phyloP scores from a whole-genome alignment of 305 asterid genomes.

The Euphrasia arctica region DNA sequence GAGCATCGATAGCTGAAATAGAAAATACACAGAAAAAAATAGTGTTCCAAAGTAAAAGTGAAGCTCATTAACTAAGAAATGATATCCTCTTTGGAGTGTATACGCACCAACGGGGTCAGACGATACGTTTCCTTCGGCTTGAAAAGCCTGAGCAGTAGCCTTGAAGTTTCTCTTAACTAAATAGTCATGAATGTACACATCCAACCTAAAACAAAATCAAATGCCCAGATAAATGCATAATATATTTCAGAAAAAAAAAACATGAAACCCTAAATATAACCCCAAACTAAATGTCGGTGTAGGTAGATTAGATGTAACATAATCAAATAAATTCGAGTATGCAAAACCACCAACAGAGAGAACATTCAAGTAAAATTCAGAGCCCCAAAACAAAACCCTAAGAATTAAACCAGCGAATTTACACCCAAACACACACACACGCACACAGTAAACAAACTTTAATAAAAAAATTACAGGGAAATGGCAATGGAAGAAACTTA shows the following conservation, averaged over 20 bases:
- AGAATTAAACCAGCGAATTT: too few species aligned
- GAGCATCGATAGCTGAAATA: conserved; percentile 91
- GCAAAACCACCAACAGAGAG: not conserved
- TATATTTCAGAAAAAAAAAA: too few species aligned
- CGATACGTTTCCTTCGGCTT: conserved; percentile 94
- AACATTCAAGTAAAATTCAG: too few species aligned
- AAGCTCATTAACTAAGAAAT: not conserved
- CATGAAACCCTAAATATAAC: not conserved
- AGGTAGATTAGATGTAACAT: not conserved
- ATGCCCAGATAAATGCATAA: not conserved
- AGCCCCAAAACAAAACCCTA: too few species aligned
- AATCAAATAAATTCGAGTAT: not conserved
- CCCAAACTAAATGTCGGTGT: not conserved
- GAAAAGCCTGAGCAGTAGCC: conserved; percentile 95
- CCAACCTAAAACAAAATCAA: conserved; percentile 55
- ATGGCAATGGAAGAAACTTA: conserved; percentile 28
- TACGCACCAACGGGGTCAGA: conserved; percentile 95
- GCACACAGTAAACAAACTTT: not conserved
- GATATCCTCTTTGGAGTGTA: not conserved
- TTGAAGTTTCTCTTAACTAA: conserved; percentile 86
- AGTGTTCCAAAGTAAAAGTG: conserved; percentile 12
- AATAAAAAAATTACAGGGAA: not conserved
- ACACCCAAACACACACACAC: not conserved
- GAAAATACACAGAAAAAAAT: conserved; percentile 8
- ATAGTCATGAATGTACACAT: conserved; percentile 92